Percentiles rank a stretch among this genome's conserved stretches.
phyloP scores from a whole-genome alignment of 163 green algal species.

The Scenedesmus sp. region DNA sequence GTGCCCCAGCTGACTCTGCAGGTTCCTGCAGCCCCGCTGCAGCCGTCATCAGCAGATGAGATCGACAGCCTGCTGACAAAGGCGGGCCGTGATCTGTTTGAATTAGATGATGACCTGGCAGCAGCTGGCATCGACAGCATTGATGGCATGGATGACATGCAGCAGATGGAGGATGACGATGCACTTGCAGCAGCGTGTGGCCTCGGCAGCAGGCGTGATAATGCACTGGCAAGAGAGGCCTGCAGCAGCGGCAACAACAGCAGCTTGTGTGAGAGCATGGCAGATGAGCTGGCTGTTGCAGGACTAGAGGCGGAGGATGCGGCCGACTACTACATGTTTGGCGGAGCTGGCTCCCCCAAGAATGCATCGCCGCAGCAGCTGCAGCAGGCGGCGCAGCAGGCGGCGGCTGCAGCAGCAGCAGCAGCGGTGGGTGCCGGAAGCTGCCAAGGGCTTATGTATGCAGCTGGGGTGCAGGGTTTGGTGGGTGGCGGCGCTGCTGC shows the following conservation, averaged over 20 bases:
- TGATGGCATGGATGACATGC: not conserved
- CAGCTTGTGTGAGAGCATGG: conserved; percentile 41
- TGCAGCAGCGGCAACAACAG: not conserved
- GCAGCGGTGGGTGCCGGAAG: not conserved
- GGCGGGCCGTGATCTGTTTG: not conserved
- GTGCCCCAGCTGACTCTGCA: not conserved
- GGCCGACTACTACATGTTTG: conserved; percentile 30
- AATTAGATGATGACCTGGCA: conserved; percentile 7
- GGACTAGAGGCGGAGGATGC: conserved; percentile 27
- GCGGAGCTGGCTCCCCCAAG: not conserved
- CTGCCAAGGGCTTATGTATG: not conserved
- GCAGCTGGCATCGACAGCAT: not conserved
- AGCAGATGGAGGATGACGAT: not conserved
- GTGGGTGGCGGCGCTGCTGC: not conserved
- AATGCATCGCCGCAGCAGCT: not conserved
- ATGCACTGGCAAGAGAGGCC: not conserved
- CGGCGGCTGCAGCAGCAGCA: not conserved
- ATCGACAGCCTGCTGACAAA: conserved; percentile 35
- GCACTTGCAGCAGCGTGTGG: not conserved
- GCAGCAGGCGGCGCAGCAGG: not conserved
- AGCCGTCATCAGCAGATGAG: not conserved
- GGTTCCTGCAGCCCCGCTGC: not conserved
- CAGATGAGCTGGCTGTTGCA: conserved; percentile 35
- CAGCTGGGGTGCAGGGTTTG: not conserved
- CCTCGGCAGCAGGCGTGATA: not conserved